Base-by-base conservation (phyloP, 805 yeast genomes). In the Monosporozyma aquatica region DNA sequence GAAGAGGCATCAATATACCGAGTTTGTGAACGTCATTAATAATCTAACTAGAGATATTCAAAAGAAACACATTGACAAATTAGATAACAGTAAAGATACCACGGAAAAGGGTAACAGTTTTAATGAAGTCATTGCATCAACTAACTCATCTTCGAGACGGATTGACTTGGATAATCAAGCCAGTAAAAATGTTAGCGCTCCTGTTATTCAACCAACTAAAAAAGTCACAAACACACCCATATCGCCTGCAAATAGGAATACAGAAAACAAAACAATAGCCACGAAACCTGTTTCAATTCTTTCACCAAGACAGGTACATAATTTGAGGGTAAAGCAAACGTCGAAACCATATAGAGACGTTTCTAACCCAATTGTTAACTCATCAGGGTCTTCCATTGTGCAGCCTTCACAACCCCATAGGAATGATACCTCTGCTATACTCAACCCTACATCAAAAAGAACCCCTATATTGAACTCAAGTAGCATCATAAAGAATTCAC, bases 41-140 rank as follows among this genome's bases (percentile, higher is more conserved):
- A 57, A 54, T 14, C 64, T 75, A 14, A 57, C 76, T 0, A 59
- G 51, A 18, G 58, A 58, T 10, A 65, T 78, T n/a, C 80, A 76
- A 53, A 49, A 49, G 11, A 59, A 59, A 32, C 78, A 73, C 34
- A 41, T 61, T 27, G 54, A 57, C 26, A 66, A 60, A 41, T 52
- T 71, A 27, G 53, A 57, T 29, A 56, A 50, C 10, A 50, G 52
- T 4, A 20, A 21, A 25, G 43, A 30, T 9, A 15, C 39, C 11
- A 18, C 36, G 3, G 43, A 43, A 17, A 52, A 49, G 25, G 48
- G 52, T 32, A 56, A 51, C 23, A 58, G 54, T 14, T 57, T 61
- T 41, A 51, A 48, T 14, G 51, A 50, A 15, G 52, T 57, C 17
- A 53, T 59, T 17, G 53, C 50, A 10, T 47, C 52, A 13, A 28